Percentiles rank a stretch among this genome's conserved stretches.
Evolutionary conservation across 2,329 filamentous ascomycete species (phyloP).

Genomic region (Paecilomyces sp.): DNA sequence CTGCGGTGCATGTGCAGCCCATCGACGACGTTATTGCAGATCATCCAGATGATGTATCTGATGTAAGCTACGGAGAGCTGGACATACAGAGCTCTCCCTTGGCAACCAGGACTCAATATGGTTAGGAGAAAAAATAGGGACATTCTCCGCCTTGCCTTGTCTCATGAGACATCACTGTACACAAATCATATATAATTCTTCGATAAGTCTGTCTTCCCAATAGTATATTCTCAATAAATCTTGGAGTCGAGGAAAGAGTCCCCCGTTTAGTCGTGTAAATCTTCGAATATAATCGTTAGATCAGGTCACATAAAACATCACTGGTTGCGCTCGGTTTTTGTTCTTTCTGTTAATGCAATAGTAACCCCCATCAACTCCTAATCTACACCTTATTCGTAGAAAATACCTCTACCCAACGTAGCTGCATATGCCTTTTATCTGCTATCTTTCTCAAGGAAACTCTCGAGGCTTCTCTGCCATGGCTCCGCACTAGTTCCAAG

Average conservation of each 20-base stretch:
- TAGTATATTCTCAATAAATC: too few relatives aligned
- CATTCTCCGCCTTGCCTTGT: not conserved
- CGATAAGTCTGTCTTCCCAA: too few relatives aligned
- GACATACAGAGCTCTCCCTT: constrained; percentile 7
- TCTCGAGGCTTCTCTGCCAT: constrained; percentile 30
- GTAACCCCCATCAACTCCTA: not conserved
- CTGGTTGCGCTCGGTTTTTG: not conserved
- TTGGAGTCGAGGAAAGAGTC: not conserved
- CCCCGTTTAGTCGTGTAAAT: not conserved
- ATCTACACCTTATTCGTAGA: not conserved
- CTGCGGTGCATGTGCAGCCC: constrained; percentile 28
- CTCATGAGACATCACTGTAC: not conserved
- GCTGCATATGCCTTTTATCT: not conserved
- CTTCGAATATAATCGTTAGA: not conserved
- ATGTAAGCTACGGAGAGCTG: constrained; percentile 2
- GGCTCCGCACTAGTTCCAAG: constrained; percentile 23
- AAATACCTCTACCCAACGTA: not conserved
- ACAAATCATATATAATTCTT: not conserved
- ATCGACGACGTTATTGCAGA: constrained; percentile 11
- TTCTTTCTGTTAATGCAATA: not conserved
- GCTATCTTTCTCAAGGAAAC: constrained; percentile 13
- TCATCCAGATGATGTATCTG: not conserved
- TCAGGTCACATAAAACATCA: not conserved
- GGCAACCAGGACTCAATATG: not conserved
- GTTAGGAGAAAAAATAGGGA: not conserved